Base-by-base conservation (phyloP, 1,284 basidiomycete genomes). In the Gymnopus androsaceus region DNA sequence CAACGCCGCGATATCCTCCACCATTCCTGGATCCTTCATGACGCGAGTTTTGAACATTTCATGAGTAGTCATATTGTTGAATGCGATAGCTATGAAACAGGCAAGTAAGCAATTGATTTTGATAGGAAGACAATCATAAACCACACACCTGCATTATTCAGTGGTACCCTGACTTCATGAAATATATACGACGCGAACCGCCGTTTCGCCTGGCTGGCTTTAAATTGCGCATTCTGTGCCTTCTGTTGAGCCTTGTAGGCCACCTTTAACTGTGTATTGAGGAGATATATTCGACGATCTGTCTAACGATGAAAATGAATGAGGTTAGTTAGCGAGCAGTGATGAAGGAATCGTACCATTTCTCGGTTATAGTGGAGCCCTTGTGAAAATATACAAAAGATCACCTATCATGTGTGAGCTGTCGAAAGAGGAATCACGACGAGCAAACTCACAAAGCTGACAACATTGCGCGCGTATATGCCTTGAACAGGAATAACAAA, bases 211-310 rank as follows among this genome's bases (percentile, higher is more conserved):
- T 66, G 61, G 48, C 60, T 63, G 9, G 68, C 76, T 50, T 74
- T 70, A 25, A 74, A 70, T 61, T 83, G 81, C 59, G 78, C 77
- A 46, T 76, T 71, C 64, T 82, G 78, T 0, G 82, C 81, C 34
- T 77, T 75, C 58, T 82, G 80, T 12, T 80, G 78, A 0, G 78
- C 76, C 12, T 67, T 64, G 56, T 66, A 73, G 36, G 68, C 77
- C 14, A 73, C 66, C 63, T 81, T 82, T 57, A 84, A 73, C 63
- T 84, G 78, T 31, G 75, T 67, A 7, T 79, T 73, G n/a, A 83
- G 69, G 0, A 74, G 70, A 62, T 76, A 82, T 63, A 82, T 72
- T 49, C 80, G 73, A 7, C 82, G 66, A 42, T 79, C 75, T 4
- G 70, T 66, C 65, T 77, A 42, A 5, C 14, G 41, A 33, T 17